phyloP scores from a whole-genome alignment of 768 basidiomycete genomes.

The Hericium coralloides region DNA sequence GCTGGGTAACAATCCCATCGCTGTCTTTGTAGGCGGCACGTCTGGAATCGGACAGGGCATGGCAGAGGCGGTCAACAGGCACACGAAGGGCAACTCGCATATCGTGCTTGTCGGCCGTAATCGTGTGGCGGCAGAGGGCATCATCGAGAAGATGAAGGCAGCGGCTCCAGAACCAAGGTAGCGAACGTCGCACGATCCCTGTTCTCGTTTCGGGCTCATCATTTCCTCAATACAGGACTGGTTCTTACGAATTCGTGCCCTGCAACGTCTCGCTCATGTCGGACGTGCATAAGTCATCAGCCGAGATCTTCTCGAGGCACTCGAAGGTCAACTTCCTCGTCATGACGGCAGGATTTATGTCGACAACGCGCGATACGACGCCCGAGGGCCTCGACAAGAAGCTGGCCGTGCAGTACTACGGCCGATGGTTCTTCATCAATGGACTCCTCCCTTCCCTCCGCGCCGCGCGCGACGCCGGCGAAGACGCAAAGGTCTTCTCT shows the following conservation, averaged over 20 bases:
- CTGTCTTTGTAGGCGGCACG: constrained; percentile 27
- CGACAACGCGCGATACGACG: background rate
- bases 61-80: constrained; percentile 33
- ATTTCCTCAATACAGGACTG: background rate
- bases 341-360: background rate
- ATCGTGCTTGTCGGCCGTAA: constrained; percentile 48
- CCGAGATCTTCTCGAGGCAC: background rate
- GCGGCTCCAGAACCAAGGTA: too few species aligned
- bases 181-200: too few species aligned
- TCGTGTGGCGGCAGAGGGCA: constrained; percentile 35
- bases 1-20: constrained; percentile 13
- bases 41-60: constrained; percentile 34
- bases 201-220: too few species aligned
- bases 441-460: background rate
- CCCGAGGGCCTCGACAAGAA: background rate
- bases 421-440: background rate
- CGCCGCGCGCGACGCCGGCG: background rate
- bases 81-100: constrained; percentile 39
- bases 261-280: background rate
- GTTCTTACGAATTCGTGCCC: background rate
- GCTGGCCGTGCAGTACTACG: background rate
- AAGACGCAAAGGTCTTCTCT: background rate
- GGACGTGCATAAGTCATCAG: background rate
- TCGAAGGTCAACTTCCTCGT: background rate
- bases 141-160: constrained; percentile 24